phyloP scores from a whole-genome alignment of 2,329 filamentous ascomycete genomes.

The Raffaelea arxii region DNA sequence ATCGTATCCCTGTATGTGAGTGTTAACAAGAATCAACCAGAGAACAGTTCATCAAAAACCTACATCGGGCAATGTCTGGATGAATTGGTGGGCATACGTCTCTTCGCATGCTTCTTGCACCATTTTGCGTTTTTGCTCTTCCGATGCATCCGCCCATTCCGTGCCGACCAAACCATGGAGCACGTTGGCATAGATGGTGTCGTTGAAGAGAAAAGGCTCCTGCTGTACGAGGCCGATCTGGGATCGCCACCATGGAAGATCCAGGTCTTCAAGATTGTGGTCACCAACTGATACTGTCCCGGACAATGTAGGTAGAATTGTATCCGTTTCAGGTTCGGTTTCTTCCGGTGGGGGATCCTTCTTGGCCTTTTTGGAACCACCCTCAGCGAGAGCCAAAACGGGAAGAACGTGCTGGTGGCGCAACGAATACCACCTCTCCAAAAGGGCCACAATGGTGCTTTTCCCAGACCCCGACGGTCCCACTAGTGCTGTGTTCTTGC shows the following conservation, averaged over 20 bases:
- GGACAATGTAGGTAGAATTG: too few species aligned
- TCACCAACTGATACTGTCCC: slow-evolving; percentile 13
- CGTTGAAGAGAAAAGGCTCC: slow-evolving; percentile 33
- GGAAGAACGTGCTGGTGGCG: slow-evolving; percentile 14
- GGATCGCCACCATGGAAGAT: slow-evolving; percentile 47
- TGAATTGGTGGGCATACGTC: slow-evolving; percentile 61
- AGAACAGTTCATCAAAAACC: too few species aligned
- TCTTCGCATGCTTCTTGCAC: slow-evolving; percentile 56
- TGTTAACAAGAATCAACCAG: too few species aligned
- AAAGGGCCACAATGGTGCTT: slow-evolving; percentile 62
- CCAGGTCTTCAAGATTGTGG: slow-evolving; percentile 29
- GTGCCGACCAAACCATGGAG: slow-evolving; percentile 37
- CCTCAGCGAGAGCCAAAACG: neutral
- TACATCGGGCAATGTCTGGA: slow-evolving; percentile 54
- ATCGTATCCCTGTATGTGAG: slow-evolving; percentile 53
- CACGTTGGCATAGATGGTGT: slow-evolving; percentile 43
- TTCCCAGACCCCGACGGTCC: slow-evolving; percentile 77
- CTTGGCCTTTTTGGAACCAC: neutral
- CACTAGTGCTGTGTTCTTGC: slow-evolving; percentile 68
- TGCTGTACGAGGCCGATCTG: slow-evolving; percentile 33
- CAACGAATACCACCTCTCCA: slow-evolving; percentile 62
- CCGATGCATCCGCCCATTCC: slow-evolving; percentile 24
- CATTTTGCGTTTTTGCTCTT: slow-evolving; percentile 38
- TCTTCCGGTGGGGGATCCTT: neutral
- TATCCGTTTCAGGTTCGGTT: too few species aligned